phyloP scores from a whole-genome alignment of 805 yeast species.

The Candida rishiriensis region DNA sequence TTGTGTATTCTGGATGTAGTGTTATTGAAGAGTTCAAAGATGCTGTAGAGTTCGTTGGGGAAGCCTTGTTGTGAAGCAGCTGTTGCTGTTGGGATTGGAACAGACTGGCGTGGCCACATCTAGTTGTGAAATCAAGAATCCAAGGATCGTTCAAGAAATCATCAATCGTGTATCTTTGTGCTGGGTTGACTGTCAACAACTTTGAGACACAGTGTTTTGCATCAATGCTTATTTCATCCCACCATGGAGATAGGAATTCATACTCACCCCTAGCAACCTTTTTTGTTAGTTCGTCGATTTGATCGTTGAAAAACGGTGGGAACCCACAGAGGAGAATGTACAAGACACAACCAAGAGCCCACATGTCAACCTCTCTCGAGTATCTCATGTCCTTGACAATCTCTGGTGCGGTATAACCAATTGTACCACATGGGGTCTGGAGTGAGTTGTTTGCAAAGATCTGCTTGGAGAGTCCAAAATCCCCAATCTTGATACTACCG shows the following conservation, averaged over 20 bases:
- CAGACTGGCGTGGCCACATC: conserved; percentile 29
- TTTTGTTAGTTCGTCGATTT: conserved; percentile 66
- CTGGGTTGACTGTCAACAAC: conserved; percentile 68
- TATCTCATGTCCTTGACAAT: conserved; percentile 91
- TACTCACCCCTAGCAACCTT: conserved; percentile 78
- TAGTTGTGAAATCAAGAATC: conserved; percentile 39
- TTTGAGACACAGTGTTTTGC: conserved; percentile 69
- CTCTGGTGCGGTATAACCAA: conserved; percentile 98
- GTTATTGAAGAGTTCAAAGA: neutral
- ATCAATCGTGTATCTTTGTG: conserved; percentile 62
- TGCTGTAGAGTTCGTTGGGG: neutral
- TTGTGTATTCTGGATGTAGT: neutral
- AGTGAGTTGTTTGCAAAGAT: conserved; percentile 76
- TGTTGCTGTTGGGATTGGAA: conserved; percentile 17
- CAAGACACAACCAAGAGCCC: conserved; percentile 97
- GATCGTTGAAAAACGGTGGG: conserved; percentile 93
- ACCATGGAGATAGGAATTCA: conserved; percentile 78
- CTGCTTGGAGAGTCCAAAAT: conserved; percentile 91
- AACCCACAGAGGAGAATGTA: conserved; percentile 94
- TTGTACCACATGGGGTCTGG: conserved; percentile 98
- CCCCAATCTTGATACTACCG: conserved; percentile 87
- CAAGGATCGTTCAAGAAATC: conserved; percentile 75
- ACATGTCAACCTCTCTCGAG: conserved; percentile 94
- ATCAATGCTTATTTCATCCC: conserved; percentile 72
- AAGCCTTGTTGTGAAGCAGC: conserved; percentile 7